Base-by-base conservation (phyloP, 768 basidiomycete genomes). In the Fistulinella prunicolor region DNA sequence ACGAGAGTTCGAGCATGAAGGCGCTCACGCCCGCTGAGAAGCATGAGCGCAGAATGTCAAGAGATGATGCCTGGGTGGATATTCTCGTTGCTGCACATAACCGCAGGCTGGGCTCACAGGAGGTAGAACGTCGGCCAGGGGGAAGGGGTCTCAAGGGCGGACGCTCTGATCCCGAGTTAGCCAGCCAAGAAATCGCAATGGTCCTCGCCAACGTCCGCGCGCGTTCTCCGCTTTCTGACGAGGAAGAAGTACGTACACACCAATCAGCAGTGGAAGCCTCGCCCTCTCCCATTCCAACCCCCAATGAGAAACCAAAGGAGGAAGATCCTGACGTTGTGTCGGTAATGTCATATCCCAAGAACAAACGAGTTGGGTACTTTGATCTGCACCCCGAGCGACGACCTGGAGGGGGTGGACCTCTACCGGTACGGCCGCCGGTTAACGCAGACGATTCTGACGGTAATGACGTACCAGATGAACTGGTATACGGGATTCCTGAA, bases 11-110 rank as follows among this genome's bases (percentile, higher is more conserved):
- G 8, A 74, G 74, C 53, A 53, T 64, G 38, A 70, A 69, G 52
- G 57, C 61, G 12, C 51, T 58, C 35, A 70, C 78, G 67, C 72
- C 73, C 59, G 64, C 74, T 17, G 61, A 69, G 32, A 66, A 64
- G 19, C 66, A 76, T 30, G 73, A 75, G 32, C 66, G 69, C 68
- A 70, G 59, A 67, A 67, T 62, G 55, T 73, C 75, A 17, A 71
- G 67, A 55, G 83, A 87, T 42, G 90, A 92, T 59, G 87, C 88
- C 4, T 91, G 90, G 89, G 88, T 92, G 35, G 90, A 92, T 66
- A 92, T 92, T 35, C 68, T 91, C 9, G 88, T 92, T 2, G 82
- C 81, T 37, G 78, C 63, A 13, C 78, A 77, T 54, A 64, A 56
- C 29, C 68, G 82, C 35, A 66, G 82, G 35, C 64, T 84, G 61